Conservation (phyloP, 257 asterid genomes). For the Scutellaria minor region DNA sequence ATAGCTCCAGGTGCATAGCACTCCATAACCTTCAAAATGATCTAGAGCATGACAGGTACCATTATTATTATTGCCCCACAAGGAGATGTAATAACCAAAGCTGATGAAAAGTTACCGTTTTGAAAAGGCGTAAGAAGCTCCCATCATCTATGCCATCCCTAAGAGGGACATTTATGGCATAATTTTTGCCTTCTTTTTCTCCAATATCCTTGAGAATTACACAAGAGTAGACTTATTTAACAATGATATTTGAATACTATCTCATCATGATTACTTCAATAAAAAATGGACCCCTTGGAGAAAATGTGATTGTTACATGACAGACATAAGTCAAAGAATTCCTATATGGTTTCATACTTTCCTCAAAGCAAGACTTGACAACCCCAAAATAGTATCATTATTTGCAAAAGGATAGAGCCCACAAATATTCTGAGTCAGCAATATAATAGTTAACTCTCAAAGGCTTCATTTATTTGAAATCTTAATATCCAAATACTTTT, state of each 20-base stretch:
- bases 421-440: slow-evolving; percentile 2
- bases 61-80: slow-evolving; percentile 23
- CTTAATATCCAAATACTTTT: background rate
- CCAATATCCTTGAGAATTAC: slow-evolving; percentile 83
- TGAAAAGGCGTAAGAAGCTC: slow-evolving; percentile 87
- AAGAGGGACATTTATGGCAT: slow-evolving; percentile 96
- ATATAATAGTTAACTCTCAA: slow-evolving; percentile 2
- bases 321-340: too few relatives aligned
- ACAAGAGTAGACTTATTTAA: slow-evolving; percentile 32
- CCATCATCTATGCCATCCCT: slow-evolving; percentile 95
- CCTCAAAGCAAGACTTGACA: too few relatives aligned
- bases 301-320: slow-evolving; percentile 14
- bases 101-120: slow-evolving; percentile 56
- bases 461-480: slow-evolving; percentile 16
- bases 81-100: slow-evolving; percentile 6
- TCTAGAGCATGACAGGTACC: slow-evolving; percentile 52
- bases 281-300: background rate
- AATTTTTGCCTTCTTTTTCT: slow-evolving; percentile 91
- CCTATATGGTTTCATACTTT: too few relatives aligned
- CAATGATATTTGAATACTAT: slow-evolving; percentile 22
- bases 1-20: slow-evolving; percentile 96
- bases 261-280: slow-evolving; percentile 10
- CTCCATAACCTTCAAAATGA: slow-evolving; percentile 88
- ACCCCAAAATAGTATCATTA: background rate
- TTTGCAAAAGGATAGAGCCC: slow-evolving; percentile 5